phyloP scores from a whole-genome alignment of 2,329 filamentous ascomycete species.

The Microcyclospora pomicola region DNA sequence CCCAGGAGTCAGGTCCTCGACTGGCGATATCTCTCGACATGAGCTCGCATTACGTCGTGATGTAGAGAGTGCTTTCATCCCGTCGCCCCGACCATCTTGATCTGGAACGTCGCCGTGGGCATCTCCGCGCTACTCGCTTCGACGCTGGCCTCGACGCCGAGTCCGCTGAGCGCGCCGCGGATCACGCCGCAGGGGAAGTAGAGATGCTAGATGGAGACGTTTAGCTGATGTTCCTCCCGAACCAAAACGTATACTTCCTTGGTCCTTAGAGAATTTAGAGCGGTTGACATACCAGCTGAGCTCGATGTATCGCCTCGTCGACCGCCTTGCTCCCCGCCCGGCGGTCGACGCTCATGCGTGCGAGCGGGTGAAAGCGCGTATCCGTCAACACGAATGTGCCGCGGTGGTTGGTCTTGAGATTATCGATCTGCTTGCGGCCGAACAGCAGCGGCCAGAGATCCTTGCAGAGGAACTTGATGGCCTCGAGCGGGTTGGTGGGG shows the following conservation, averaged over 20 bases:
- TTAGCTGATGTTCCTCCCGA: no score
- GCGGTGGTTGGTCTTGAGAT: constrained; percentile 94
- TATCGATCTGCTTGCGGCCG: constrained; percentile 83
- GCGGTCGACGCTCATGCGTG: constrained; percentile 69
- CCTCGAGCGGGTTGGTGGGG: constrained; percentile 82
- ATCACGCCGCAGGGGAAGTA: constrained; percentile 94
- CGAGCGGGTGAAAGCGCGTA: constrained; percentile 76
- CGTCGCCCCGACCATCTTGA: constrained; percentile 48
- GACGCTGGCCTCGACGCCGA: constrained; percentile 83
- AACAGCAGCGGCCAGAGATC: constrained; percentile 93
- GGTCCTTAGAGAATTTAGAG: no score
- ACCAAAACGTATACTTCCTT: no score
- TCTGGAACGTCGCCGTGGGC: constrained; percentile 85
- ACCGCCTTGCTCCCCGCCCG: constrained; percentile 17
- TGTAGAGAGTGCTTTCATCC: no score
- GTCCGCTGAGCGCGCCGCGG: constrained; percentile 74
- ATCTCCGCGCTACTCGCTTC: constrained; percentile 81
- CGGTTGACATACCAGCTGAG: constrained; percentile 55
- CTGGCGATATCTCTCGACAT: no score
- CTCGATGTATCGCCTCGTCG: constrained; percentile 45
- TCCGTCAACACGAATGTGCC: constrained; percentile 95
- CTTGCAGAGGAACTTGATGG: constrained; percentile 98
- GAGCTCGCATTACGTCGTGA: no score
- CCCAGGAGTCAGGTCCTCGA: no score
- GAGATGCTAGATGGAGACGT: constrained; percentile 50